These are phyloP conservation scores for Penicillium turbatum DNA, from an alignment of 495 filamentous ascomycete genomes.

Conservation along the genomic window DNA sequence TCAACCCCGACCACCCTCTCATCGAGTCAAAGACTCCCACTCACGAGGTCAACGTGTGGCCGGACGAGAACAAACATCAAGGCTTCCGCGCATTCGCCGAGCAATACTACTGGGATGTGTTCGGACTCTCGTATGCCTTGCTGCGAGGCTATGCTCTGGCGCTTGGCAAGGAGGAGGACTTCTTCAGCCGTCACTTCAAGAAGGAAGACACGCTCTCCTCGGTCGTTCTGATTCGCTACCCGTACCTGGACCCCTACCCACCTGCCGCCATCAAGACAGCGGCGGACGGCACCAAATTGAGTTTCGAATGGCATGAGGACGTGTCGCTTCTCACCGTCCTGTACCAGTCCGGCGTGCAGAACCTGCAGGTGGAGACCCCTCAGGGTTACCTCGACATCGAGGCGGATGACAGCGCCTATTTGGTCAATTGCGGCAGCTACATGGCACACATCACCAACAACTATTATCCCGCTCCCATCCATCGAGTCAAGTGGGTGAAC, in stretches of 20 bases:
- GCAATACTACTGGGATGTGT: background rate
- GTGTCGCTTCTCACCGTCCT: background rate
- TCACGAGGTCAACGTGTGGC: background rate
- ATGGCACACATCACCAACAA: background rate
- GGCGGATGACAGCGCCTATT: background rate
- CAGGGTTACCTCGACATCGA: background rate
- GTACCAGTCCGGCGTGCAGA: background rate
- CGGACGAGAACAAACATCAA: background rate
- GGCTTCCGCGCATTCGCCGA: background rate
- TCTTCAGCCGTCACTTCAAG: background rate
- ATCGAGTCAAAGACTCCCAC: background rate
- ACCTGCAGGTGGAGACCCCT: background rate
- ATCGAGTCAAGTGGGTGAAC: background rate
- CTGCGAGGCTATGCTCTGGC: background rate
- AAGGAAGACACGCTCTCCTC: background rate
- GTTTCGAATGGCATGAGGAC: background rate
- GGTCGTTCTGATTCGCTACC: background rate
- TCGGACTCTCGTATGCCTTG: background rate
- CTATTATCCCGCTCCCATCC: background rate
- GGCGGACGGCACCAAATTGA: background rate
- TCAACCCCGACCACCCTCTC: background rate
- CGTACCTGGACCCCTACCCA: background rate
- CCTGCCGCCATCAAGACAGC: background rate
- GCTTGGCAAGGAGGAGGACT: background rate
- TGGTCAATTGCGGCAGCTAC: background rate